Base-by-base conservation (phyloP, 1,139 yeast species). In the Ogataea hybrid region DNA sequence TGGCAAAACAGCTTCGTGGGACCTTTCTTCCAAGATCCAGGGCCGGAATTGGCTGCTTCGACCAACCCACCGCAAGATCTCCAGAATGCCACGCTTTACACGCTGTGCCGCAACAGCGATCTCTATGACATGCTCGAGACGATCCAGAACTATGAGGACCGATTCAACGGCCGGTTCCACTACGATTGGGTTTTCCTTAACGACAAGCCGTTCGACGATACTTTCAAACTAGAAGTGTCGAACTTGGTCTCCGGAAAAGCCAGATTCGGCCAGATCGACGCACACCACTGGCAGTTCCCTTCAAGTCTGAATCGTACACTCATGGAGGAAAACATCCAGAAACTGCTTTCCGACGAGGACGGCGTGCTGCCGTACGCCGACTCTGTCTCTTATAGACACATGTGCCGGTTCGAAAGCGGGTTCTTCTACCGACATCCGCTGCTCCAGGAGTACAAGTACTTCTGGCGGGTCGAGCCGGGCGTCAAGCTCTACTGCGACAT, bases 371-470 rank as follows among this genome's bases (percentile, higher is more conserved):
- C 71, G 18, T 71, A 71, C 48, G 74, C 71, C 2, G 68, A 61
- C 34, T 69, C 77, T 7, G 78, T 74, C 51, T 73, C 83, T 32
- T 84, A 84, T 58, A 69, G 92, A 50, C 85, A 82, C 62, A 84
- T 84, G 92, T 84, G 92, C 58, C 70, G 92, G 39, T 84, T 75
- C 59, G 84, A 80, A 60, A 69, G 80, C 5, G 90, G 90, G 1
- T 79, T 79, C 55, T 81, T 81, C 60, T 79, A 73, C 64, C 68
- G 70, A 48, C 76, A 81, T 53, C 72, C 70, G 29, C 59, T 78
- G 33, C 37, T 68, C 37, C 17, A 43, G 20, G 69, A 67, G 1
- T 67, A 67, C 48, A 59, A 61, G 35, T 77, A 74, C 64, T 76
- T 74, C 53, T 77, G 82, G 82, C 62, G 84, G 50, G 81, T 79